phyloP scores from a whole-genome alignment of 2,329 filamentous ascomycete genomes.

The Colletotrichum noveboracense region DNA sequence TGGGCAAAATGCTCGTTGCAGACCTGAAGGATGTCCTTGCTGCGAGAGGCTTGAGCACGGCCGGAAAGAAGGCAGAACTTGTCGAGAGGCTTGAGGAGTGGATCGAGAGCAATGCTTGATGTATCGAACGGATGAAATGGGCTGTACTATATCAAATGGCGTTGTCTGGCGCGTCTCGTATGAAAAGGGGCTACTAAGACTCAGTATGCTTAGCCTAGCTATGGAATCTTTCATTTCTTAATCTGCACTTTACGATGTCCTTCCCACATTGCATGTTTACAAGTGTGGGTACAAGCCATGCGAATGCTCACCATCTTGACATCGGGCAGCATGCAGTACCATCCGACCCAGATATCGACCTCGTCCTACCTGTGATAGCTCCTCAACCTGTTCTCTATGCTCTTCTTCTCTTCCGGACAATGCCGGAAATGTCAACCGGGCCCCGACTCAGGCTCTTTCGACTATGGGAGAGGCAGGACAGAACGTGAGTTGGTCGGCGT shows the following conservation, averaged over 20 bases:
- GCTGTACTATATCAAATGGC: not conserved
- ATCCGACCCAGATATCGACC: not conserved
- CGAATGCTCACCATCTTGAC: not conserved
- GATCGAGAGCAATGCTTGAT: constrained; percentile 51
- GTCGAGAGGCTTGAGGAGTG: constrained; percentile 62
- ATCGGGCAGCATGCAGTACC: not conserved
- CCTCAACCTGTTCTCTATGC: accelerated
- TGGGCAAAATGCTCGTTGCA: constrained; percentile 60
- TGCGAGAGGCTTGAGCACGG: constrained; percentile 51
- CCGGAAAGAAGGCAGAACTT: constrained; percentile 59
- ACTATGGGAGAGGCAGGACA: not conserved
- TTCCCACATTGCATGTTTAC: not conserved
- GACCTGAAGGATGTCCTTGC: constrained; percentile 56
- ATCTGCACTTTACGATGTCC: not conserved
- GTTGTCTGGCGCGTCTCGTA: not conserved
- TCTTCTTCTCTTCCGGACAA: not conserved
- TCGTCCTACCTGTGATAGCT: not conserved
- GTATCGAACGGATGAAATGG: not conserved
- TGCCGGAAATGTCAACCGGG: not conserved
- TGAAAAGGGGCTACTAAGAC: not conserved
- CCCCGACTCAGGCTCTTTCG: not conserved
- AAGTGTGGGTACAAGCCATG: not conserved
- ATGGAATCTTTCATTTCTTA: not conserved
- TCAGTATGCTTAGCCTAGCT: accelerated
- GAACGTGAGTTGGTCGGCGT: not conserved